A percentile compares a stretch with the other conserved stretches of the same genome.
Conservation (phyloP, 306 rosid species). For the Mimosa bimucronata region DNA sequence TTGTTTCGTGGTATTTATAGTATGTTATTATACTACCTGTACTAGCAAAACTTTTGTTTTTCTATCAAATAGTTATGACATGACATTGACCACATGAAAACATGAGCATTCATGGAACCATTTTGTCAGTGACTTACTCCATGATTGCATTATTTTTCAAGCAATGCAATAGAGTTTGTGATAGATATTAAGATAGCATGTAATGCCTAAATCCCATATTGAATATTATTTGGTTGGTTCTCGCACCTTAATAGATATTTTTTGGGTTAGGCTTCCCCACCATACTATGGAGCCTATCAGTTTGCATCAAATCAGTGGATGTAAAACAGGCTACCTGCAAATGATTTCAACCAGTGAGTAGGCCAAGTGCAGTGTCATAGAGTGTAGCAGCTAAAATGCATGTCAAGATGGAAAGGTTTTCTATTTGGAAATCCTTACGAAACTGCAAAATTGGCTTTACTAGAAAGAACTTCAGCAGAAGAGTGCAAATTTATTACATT, state of each 20-base stretch:
- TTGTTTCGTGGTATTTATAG: constrained; percentile 6
- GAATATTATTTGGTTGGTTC: background rate
- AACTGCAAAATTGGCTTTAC: background rate
- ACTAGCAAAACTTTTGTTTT: background rate
- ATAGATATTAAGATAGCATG: background rate
- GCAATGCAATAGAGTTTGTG: background rate
- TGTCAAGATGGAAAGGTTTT: background rate
- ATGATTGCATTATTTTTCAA: background rate
- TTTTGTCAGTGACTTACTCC: background rate
- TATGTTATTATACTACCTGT: background rate
- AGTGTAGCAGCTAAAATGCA: background rate
- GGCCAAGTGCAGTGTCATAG: background rate
- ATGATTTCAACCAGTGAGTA: background rate
- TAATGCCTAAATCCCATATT: background rate
- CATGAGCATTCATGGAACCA: constrained; percentile 9
- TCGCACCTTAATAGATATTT: background rate
- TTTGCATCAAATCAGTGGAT: background rate
- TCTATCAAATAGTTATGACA: background rate
- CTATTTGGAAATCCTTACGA: background rate
- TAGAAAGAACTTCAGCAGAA: background rate
- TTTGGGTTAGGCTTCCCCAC: background rate
- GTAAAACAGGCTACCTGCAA: background rate
- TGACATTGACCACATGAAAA: background rate
- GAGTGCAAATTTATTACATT: background rate
- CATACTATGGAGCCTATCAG: background rate